phyloP scores from a whole-genome alignment of 2,329 filamentous ascomycete species.

The Pseudocercospora fijiensis region DNA sequence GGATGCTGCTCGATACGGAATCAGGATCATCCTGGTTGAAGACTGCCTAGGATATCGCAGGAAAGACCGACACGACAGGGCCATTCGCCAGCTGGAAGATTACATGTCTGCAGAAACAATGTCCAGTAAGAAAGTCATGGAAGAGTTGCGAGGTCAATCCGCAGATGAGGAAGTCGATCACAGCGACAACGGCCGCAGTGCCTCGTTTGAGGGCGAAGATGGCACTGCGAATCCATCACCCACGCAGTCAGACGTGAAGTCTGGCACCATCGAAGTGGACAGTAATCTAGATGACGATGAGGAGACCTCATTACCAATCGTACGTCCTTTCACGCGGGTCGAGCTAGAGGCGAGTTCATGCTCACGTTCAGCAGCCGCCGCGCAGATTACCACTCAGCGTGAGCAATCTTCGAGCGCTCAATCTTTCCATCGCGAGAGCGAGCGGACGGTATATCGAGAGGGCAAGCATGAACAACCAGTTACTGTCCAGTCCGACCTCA shows the following conservation, averaged over 20 bases:
- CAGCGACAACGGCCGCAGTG: constrained; percentile 19
- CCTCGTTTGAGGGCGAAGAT: not conserved
- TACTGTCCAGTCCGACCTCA: constrained; percentile 21
- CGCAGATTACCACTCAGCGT: constrained; percentile 30
- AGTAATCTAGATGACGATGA: constrained; percentile 27
- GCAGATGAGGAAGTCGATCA: constrained; percentile 14
- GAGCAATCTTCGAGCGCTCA: constrained; percentile 42
- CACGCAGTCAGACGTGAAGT: not conserved
- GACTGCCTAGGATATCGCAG: constrained; percentile 84
- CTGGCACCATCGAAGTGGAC: constrained; percentile 20
- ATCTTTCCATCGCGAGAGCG: constrained; percentile 29
- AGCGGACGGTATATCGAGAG: constrained; percentile 12
- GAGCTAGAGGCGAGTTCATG: constrained; percentile 18
- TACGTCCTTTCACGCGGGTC: constrained; percentile 22
- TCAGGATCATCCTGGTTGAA: constrained; percentile 80
- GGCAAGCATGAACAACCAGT: constrained; percentile 23
- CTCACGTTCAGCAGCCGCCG: constrained; percentile 27
- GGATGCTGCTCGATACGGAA: constrained; percentile 83
- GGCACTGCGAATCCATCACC: not conserved
- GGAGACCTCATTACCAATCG: constrained; percentile 23
- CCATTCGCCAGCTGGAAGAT: constrained; percentile 69
- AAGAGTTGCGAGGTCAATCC: constrained; percentile 24
- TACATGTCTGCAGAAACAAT: constrained; percentile 71
- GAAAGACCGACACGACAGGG: constrained; percentile 65
- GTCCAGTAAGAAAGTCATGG: constrained; percentile 51